Evolutionary conservation across 2,329 filamentous ascomycete species (phyloP).

Genomic region (Nannizziopsis arthrosporioides): DNA sequence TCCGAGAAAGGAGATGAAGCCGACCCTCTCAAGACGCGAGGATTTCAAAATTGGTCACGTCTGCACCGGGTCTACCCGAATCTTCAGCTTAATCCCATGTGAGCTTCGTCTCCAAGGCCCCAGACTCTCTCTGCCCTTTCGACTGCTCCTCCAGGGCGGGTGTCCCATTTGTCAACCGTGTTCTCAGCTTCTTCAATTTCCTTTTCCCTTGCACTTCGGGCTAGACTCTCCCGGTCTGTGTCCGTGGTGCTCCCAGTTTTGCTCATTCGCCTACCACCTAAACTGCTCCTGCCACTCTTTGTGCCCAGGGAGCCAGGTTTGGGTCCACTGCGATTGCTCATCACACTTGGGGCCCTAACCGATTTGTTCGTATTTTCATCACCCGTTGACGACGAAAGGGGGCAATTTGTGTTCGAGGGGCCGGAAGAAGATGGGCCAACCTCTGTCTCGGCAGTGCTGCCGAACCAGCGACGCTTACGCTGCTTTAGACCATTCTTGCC

Average conservation of each 20-base stretch:
- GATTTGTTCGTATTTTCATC: background rate
- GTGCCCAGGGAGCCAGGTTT: constrained; percentile 17
- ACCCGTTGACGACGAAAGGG: constrained; percentile 4
- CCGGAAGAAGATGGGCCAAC: constrained; percentile 7
- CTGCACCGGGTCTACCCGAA: too few relatives aligned
- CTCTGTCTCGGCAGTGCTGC: constrained; percentile 7
- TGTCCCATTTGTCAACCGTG: constrained; percentile 42
- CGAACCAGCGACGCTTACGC: constrained; percentile 31
- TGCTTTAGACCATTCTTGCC: constrained; percentile 23
- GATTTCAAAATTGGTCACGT: too few relatives aligned
- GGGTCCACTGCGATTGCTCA: constrained; percentile 5
- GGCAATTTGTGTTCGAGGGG: constrained; percentile 5
- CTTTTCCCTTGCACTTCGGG: constrained; percentile 26
- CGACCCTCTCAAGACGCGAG: too few relatives aligned
- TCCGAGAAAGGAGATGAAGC: too few relatives aligned
- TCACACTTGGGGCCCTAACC: constrained; percentile 1
- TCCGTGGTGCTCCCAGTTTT: constrained; percentile 14
- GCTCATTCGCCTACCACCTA: constrained; percentile 7
- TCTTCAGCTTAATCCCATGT: too few relatives aligned
- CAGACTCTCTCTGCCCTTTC: background rate
- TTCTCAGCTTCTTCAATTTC: constrained; percentile 34
- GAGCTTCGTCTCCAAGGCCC: background rate
- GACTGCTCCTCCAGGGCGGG: constrained; percentile 42
- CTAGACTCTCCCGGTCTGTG: constrained; percentile 12
- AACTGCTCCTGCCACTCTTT: constrained; percentile 16